Evolutionary conservation across 768 basidiomycete species (phyloP).

Genomic region (Rhizopogon vinicolor): DNA sequence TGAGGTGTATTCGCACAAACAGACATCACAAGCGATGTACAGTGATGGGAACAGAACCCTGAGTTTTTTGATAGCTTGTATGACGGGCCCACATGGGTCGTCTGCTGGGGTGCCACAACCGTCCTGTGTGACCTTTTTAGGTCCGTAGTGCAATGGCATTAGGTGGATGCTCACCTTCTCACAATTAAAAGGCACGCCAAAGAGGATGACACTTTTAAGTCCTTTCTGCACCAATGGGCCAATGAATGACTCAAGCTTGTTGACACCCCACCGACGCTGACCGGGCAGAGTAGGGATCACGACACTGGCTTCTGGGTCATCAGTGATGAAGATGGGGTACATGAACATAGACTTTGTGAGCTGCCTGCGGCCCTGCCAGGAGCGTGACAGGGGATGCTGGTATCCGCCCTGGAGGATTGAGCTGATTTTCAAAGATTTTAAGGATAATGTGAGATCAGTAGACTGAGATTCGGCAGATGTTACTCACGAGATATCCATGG

Average conservation of each 20-base stretch:
- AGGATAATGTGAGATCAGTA: constrained; percentile 1
- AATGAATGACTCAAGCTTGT: constrained; percentile 81
- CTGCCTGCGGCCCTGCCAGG: constrained; percentile 79
- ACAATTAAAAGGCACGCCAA: constrained; percentile 82
- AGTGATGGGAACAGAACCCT: constrained; percentile 74
- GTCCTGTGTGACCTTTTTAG: constrained; percentile 48
- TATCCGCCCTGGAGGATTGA: constrained; percentile 92
- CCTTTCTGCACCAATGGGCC: constrained; percentile 87
- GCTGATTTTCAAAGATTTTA: constrained; percentile 24
- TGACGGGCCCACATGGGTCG: constrained; percentile 86
- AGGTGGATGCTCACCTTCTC: constrained; percentile 49
- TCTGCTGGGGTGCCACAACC: constrained; percentile 82
- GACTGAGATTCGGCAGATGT: constrained; percentile 39
- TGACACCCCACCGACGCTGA: constrained; percentile 93
- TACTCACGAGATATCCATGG: neutral
- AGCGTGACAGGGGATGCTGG: constrained; percentile 83
- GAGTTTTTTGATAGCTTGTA: constrained; percentile 82
- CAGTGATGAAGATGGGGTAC: constrained; percentile 98
- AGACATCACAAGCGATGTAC: constrained; percentile 93
- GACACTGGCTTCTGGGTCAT: constrained; percentile 82
- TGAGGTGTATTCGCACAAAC: constrained; percentile 99
- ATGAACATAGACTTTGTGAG: constrained; percentile 94
- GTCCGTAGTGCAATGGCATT: too few relatives aligned
- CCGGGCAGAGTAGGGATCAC: constrained; percentile 77
- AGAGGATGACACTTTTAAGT: constrained; percentile 86